Evolutionary conservation across 164 flowering plant species (phyloP).

Genomic region (Chimonanthus salicifolius): DNA sequence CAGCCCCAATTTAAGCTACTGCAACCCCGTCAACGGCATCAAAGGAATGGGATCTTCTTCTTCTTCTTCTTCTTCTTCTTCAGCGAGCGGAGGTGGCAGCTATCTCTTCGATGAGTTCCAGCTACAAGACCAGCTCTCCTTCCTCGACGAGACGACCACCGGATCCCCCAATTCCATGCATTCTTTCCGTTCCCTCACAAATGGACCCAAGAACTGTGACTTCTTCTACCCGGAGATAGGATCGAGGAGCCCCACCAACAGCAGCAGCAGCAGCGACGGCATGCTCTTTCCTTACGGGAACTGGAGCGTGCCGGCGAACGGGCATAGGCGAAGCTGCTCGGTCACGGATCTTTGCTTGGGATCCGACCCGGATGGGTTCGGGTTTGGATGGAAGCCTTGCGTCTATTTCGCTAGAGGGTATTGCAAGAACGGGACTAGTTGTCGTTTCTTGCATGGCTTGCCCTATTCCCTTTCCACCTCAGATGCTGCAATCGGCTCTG

Average conservation of each 20-base stretch:
- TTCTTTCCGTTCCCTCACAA: background rate
- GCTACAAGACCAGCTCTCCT: constrained; percentile 51
- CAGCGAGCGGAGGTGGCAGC: constrained; percentile 10
- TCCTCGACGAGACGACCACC: constrained; percentile 32
- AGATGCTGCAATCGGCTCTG: constrained; percentile 18
- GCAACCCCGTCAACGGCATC: constrained; percentile 34
- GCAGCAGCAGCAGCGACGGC: constrained; percentile 22
- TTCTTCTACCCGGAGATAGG: constrained; percentile 30
- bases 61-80: constrained; percentile 9
- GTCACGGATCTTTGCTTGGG: constrained; percentile 41
- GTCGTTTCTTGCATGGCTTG: constrained; percentile 55
- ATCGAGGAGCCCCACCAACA: constrained; percentile 24
- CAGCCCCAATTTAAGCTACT: background rate
- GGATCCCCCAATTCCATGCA: constrained; percentile 1
- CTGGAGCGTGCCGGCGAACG: no score
- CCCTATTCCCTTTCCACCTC: constrained; percentile 17
- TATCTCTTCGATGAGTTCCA: constrained; percentile 43
- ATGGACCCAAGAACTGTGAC: constrained; percentile 18
- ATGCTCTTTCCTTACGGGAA: constrained; percentile 25
- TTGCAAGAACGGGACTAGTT: constrained; percentile 63
- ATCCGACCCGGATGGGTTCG: constrained; percentile 36
- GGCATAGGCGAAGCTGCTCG: constrained; percentile 51
- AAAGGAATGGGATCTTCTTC: constrained; percentile 9
- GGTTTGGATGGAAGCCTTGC: constrained; percentile 63
- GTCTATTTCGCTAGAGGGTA: constrained; percentile 66